Evolutionary conservation across 2,329 filamentous ascomycete species (phyloP).

Genomic region (Diaporthe amygdali): DNA sequence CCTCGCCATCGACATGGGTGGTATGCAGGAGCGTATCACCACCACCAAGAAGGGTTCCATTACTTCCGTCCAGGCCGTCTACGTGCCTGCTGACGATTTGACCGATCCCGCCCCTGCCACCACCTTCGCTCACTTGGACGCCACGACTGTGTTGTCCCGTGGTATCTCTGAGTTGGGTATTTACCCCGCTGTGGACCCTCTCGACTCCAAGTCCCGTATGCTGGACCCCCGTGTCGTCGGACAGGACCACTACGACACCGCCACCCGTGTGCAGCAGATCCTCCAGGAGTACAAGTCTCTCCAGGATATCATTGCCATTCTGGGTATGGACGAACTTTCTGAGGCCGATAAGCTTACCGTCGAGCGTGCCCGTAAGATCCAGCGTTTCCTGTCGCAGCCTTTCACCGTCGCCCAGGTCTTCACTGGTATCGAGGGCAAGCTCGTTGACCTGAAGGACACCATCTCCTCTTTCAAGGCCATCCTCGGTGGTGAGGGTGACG

Average conservation of each 20-base stretch:
- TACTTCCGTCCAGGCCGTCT: slow-evolving; percentile 99
- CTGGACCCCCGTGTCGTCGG: slow-evolving; percentile 98
- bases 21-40: slow-evolving; percentile 99
- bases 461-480: slow-evolving; percentile 98
- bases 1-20: slow-evolving; percentile 98
- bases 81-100: slow-evolving; percentile 99
- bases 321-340: slow-evolving; percentile 99
- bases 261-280: slow-evolving; percentile 97
- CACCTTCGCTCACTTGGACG: slow-evolving; percentile 99
- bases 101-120: slow-evolving; percentile 99
- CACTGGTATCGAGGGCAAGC: slow-evolving; percentile 92
- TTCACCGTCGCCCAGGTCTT: slow-evolving; percentile 88
- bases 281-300: slow-evolving; percentile 99
- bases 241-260: slow-evolving; percentile 95
- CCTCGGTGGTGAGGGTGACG: slow-evolving; percentile 91
- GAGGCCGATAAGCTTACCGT: slow-evolving; percentile 99
- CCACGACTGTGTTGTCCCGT: slow-evolving; percentile 99
- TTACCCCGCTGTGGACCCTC: slow-evolving; percentile 99
- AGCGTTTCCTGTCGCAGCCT: slow-evolving; percentile 99
- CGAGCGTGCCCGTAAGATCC: slow-evolving; percentile 99
- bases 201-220: slow-evolving; percentile 99
- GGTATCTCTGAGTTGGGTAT: slow-evolving; percentile 99
- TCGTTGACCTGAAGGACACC: slow-evolving; percentile 99
- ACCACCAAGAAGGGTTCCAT: slow-evolving; percentile 99
- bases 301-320: slow-evolving; percentile 99